Base-by-base conservation (phyloP, 495 filamentous ascomycete species). In the Trichoderma parareesei region DNA sequence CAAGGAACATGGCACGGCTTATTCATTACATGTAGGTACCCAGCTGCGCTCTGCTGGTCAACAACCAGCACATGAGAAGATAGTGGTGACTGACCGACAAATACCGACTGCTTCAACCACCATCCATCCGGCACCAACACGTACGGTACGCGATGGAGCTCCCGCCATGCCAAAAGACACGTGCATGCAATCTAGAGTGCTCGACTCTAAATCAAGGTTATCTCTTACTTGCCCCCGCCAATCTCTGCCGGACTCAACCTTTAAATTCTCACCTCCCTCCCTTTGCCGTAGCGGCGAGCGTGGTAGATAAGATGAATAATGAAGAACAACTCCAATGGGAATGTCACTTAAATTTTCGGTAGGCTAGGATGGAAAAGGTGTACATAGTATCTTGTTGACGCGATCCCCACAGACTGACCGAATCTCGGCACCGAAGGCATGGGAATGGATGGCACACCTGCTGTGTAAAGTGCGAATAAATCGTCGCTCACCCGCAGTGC, bases 181-280 rank as follows among this genome's bases (percentile, higher is more conserved):
- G 40, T 41, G 11, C 40, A 6, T 41, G 6, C 6, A 41, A 41
- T 11, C 40, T 41, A 41, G 40, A 11, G 6, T 49, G 14, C 46
- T 49, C 16, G 14, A 49, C 46, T 49, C 20, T 49, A 49, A 49
- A 49, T 49, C 46, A 49, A 49, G 46, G 46, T 49, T 49, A 49
- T 49, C 46, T 49, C 46, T 16, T 6, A 18, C 16, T 49, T 18
- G 46, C 8, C 46, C 46, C 46, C 46, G 46, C 46, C 46, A 49
- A 20, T 18, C 46, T 49, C 16, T 49, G 46, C 44, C 40, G 40
- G 40, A 16, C 46, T 49, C 27, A 8, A 49, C 46, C 14, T 49
- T 18, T 49, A 49, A 49, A 49, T 49, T 49, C 27, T 27, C 27
- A 27, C 27, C 27, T 27, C 27, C 27, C 27, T 27, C 27, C 27